Evolutionary conservation across 345 rosid species (phyloP).

Genomic region (Gossypium herbaceum): DNA sequence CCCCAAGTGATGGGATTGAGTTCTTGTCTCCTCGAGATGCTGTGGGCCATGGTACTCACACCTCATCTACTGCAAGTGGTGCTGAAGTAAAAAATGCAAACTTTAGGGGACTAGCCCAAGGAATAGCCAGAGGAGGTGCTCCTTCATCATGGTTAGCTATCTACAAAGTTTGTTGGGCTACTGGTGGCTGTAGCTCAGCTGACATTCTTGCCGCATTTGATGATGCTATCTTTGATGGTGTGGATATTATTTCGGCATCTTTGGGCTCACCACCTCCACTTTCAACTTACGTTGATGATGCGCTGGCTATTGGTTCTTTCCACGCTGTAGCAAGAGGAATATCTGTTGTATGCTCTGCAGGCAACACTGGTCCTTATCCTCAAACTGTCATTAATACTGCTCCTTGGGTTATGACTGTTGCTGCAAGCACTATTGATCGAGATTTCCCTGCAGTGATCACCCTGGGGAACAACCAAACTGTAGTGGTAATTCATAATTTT

Average conservation of each 20-base stretch:
- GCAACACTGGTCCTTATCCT: slow-evolving; percentile 53
- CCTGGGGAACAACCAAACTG: slow-evolving; percentile 46
- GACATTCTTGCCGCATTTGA: slow-evolving; percentile 49
- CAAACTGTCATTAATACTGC: slow-evolving; percentile 43
- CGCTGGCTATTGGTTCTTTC: slow-evolving; percentile 53
- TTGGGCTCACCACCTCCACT: slow-evolving; percentile 33
- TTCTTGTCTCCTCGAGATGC: slow-evolving; percentile 54
- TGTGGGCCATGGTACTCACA: slow-evolving; percentile 65
- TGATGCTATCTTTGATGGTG: slow-evolving; percentile 42
- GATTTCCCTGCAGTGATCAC: slow-evolving; percentile 53
- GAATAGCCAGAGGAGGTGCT: slow-evolving; percentile 54
- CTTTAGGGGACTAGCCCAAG: slow-evolving; percentile 42
- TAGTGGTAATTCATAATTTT: slow-evolving; percentile 11
- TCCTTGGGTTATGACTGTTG: slow-evolving; percentile 66
- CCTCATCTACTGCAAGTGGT: slow-evolving; percentile 56
- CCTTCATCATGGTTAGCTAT: slow-evolving; percentile 44
- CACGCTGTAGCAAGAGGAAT: slow-evolving; percentile 51
- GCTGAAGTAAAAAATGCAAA: slow-evolving; percentile 28
- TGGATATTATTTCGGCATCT: slow-evolving; percentile 38
- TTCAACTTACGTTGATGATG: slow-evolving; percentile 33
- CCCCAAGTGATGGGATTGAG: slow-evolving; percentile 26
- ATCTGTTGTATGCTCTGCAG: slow-evolving; percentile 57
- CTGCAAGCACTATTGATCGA: slow-evolving; percentile 65
- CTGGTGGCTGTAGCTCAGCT: slow-evolving; percentile 35
- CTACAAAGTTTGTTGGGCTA: slow-evolving; percentile 45